These are phyloP conservation scores for Penicillium salamii DNA, from an alignment of 495 filamentous ascomycete genomes.

Conservation along the genomic window DNA sequence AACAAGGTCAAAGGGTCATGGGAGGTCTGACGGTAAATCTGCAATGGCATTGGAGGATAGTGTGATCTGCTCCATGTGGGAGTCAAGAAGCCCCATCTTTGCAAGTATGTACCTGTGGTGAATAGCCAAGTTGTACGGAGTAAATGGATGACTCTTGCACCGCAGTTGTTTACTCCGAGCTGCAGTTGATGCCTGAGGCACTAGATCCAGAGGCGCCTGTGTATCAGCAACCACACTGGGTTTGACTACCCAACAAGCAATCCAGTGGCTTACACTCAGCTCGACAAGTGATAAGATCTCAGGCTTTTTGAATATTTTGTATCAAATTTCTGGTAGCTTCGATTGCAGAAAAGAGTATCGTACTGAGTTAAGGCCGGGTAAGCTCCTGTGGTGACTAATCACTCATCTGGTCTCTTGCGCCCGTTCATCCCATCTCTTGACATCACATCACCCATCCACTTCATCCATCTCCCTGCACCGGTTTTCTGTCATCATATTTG, in stretches of 20 bases:
- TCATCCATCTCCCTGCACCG: conserved; percentile 31
- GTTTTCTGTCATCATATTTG: conserved; percentile 21
- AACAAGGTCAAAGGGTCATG: background rate
- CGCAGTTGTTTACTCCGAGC: conserved; percentile 8
- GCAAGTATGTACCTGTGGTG: background rate
- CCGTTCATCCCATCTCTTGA: conserved; percentile 42
- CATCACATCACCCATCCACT: conserved; percentile 48
- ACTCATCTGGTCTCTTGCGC: conserved; percentile 33
- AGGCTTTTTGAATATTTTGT: conserved; percentile 1
- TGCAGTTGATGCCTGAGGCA: conserved; percentile 12
- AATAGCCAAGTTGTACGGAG: background rate
- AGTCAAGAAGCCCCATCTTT: conserved; percentile 73
- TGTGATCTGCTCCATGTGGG: conserved; percentile 87
- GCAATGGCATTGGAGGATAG: conserved; percentile 80
- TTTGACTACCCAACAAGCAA: background rate
- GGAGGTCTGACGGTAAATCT: conserved; percentile 67
- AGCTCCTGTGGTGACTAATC: conserved; percentile 47
- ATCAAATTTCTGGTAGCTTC: background rate
- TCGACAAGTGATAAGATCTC: background rate
- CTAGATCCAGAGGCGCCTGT: conserved; percentile 1
- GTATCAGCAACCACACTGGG: background rate
- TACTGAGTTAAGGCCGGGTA: conserved; percentile 16
- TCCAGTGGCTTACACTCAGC: background rate
- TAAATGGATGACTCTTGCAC: background rate
- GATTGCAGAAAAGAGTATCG: background rate